Base-by-base conservation (phyloP, 306 rosid species). In the Potentilla sterilis region DNA sequence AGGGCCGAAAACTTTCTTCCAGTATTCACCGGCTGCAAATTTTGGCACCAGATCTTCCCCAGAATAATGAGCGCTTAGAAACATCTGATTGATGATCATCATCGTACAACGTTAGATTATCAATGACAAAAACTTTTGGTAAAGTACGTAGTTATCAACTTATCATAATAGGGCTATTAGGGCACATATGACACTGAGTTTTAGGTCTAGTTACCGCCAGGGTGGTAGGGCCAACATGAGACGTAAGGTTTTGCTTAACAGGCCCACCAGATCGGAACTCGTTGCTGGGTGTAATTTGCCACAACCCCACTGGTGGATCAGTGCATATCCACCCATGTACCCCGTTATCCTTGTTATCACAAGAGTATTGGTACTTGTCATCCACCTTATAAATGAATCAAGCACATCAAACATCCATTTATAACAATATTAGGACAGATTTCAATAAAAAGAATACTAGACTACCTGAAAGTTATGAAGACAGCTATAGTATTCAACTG, bases 1-100 rank as follows among this genome's bases (percentile, higher is more conserved):
- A 48, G 89, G 89, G 3, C 89, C 86, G 32, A 85, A 85, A 24
- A 82, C 89, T 71, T 82, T 85, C 85, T 85, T 85, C 89, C 89
- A 85, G 7, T 37, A 64, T 81, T 85, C 89, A 12, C 81, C 85
- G 0, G 73, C 76, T 67, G 74, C 79, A 65, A 82, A 70, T 72
- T 74, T 85, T 13, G 86, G 86, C 73, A 85, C 86, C 74, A 85
- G 66, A 61, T 85, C 85, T 18, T 80, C 83, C 71, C 86, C 86
- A 5, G 86, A n/a, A 42, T 85, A 85, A 75, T 82, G 89, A 44
- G 89, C 86, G 32, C 89, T 85, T 13, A 85, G 72, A 83, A 85
- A 85, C 41, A 85, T 49, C 89, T 85, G 79, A 63, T 70, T 4
- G 2, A 14, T 6, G 22, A 55, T 28, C n/a, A 74, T 22, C 49